phyloP scores from a whole-genome alignment of 2,329 filamentous ascomycete species.

The Aspergillus sp. region DNA sequence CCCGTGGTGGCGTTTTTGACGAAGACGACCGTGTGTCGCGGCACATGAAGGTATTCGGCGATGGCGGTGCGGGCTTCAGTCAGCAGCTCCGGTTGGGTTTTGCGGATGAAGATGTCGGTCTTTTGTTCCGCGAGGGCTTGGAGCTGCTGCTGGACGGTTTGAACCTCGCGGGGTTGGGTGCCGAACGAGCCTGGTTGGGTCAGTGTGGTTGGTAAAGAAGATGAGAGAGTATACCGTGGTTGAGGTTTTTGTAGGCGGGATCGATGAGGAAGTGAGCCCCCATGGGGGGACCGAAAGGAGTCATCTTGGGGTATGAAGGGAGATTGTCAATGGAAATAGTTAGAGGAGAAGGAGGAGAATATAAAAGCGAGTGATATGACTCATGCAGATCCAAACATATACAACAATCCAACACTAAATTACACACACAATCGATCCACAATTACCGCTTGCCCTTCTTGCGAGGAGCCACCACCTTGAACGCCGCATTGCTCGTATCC shows the following conservation, averaged over 20 bases:
- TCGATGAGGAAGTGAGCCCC: constrained; percentile 69
- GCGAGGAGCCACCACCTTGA: constrained; percentile 87
- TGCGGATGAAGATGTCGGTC: constrained; percentile 76
- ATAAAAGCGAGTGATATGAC: background rate
- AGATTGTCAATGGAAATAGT: background rate
- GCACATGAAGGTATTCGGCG: constrained; percentile 65
- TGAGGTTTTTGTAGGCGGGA: constrained; percentile 68
- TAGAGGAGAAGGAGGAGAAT: background rate
- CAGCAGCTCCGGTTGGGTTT: constrained; percentile 61
- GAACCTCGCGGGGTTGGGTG: constrained; percentile 65
- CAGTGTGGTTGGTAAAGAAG: background rate
- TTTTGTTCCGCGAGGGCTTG: constrained; percentile 65
- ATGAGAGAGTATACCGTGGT: constrained; percentile 61
- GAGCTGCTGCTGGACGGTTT: constrained; percentile 59
- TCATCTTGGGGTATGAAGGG: constrained; percentile 1
- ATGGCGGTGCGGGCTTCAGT: constrained; percentile 64
- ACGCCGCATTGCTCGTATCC: constrained; percentile 56
- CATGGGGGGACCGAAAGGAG: constrained; percentile 53
- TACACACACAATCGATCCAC: background rate
- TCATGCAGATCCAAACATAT: background rate
- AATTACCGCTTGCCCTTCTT: constrained; percentile 80
- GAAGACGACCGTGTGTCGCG: constrained; percentile 67
- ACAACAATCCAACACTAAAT: background rate
- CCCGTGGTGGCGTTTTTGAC: constrained; percentile 75
- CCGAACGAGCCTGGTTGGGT: constrained; percentile 67